Evolutionary conservation across 306 rosid species (phyloP).

Genomic region (Crotalaria pallida): DNA sequence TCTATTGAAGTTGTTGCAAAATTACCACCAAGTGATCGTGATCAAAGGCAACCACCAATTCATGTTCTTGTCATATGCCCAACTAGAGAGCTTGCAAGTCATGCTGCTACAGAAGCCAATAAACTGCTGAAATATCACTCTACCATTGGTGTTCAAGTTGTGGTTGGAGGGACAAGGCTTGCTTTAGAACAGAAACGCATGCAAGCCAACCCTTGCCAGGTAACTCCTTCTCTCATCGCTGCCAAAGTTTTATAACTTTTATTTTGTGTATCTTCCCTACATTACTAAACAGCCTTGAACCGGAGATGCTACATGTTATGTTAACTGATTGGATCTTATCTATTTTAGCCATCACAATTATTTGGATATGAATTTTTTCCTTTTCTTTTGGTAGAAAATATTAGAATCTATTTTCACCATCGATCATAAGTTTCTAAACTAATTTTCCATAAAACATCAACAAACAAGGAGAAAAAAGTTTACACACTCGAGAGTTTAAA

Average conservation of each 20-base stretch:
- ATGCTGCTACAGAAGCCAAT: conserved; percentile 84
- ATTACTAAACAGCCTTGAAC: neutral
- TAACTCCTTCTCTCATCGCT: conserved; percentile 23
- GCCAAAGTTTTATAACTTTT: neutral
- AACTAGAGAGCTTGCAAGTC: conserved; percentile 91
- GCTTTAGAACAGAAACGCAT: conserved; percentile 81
- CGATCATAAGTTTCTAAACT: neutral
- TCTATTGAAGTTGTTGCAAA: conserved; percentile 80
- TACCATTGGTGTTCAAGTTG: conserved; percentile 86
- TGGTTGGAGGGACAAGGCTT: conserved; percentile 91
- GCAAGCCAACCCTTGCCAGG: conserved; percentile 96
- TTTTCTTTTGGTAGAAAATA: neutral
- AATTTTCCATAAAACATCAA: neutral
- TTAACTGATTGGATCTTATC: neutral
- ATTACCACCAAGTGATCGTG: conserved; percentile 53
- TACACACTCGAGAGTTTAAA: neutral
- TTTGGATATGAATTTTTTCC: neutral
- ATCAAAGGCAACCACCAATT: conserved; percentile 75
- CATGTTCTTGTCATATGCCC: conserved; percentile 89
- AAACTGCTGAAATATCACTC: conserved; percentile 80
- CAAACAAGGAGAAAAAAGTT: neutral
- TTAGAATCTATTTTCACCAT: neutral
- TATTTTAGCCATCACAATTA: neutral
- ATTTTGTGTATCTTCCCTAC: neutral
- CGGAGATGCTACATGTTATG: neutral